These are phyloP conservation scores for Austroboletus niveus DNA, from an alignment of 1,284 basidiomycete genomes.

Conservation along the genomic window DNA sequence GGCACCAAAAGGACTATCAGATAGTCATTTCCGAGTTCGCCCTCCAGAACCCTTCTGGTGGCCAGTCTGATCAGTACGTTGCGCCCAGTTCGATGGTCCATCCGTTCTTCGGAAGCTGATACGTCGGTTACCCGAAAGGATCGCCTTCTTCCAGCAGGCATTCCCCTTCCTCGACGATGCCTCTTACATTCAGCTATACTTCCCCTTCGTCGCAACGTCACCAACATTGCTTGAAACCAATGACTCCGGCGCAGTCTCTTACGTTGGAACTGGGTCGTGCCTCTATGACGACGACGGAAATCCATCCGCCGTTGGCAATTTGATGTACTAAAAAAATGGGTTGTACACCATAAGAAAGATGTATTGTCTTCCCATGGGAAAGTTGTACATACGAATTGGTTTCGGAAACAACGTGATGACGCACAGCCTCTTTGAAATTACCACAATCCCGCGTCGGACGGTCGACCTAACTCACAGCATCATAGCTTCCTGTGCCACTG, in stretches of 20 bases:
- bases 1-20: constrained; percentile 7
- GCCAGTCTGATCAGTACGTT: constrained; percentile 34
- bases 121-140: constrained; percentile 12
- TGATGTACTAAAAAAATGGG: constrained; percentile 21
- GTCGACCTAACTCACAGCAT: too few species aligned
- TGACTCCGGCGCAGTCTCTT: constrained; percentile 8
- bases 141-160: constrained; percentile 32
- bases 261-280: constrained; percentile 28
- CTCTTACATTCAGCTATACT: constrained; percentile 33
- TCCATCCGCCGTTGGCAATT: constrained; percentile 21
- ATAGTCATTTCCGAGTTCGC: constrained; percentile 35
- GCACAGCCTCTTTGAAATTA: too few species aligned
- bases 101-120: background rate
- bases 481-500: too few species aligned
- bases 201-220: constrained; percentile 36
- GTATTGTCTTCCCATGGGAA: too few species aligned
- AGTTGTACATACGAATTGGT: too few species aligned
- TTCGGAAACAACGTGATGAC: too few species aligned
- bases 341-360: too few species aligned
- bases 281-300: constrained; percentile 27
- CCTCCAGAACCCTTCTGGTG: constrained; percentile 31
- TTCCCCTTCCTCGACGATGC: constrained; percentile 32
- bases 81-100: too few species aligned
- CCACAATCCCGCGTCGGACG: too few species aligned
- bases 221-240: constrained; percentile 22